These are phyloP conservation scores for Rhizopogon vinicolor DNA, from an alignment of 768 basidiomycete species.

Conservation along the genomic window DNA sequence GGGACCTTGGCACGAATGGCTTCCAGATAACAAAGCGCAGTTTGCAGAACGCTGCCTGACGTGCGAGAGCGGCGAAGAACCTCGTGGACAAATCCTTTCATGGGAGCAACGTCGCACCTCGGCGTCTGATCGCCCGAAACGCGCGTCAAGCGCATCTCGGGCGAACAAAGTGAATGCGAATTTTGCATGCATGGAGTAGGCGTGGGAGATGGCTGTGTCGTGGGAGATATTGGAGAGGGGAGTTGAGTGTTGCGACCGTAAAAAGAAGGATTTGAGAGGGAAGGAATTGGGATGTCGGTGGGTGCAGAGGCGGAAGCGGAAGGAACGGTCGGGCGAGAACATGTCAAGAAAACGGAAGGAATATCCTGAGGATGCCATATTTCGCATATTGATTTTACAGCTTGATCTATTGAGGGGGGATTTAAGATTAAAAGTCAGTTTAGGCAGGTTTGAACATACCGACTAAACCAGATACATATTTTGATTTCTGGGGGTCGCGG, in stretches of 20 bases:
- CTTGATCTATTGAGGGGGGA: conserved; percentile 54
- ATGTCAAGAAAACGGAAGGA: conserved; percentile 49
- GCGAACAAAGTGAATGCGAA: conserved; percentile 19
- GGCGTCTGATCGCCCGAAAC: conserved; percentile 9
- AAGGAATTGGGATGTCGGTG: conserved; percentile 1
- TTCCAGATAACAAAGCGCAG: conserved; percentile 84
- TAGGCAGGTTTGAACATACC: conserved; percentile 42
- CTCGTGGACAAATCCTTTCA: conserved; percentile 82
- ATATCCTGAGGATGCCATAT: conserved; percentile 81
- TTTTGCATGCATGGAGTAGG: conserved; percentile 25
- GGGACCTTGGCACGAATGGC: conserved; percentile 72
- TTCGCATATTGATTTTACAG: conserved; percentile 70
- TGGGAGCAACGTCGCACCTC: conserved; percentile 43
- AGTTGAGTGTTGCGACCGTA: conserved; percentile 36
- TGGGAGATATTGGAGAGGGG: conserved; percentile 51
- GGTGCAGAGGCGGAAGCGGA: conserved; percentile 10
- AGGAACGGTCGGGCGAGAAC: conserved; percentile 22
- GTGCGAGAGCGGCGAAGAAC: conserved; percentile 84
- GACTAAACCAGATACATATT: conserved; percentile 64
- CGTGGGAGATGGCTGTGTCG: conserved; percentile 31
- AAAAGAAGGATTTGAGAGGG: conserved; percentile 2
- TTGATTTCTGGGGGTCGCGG: conserved; percentile 51
- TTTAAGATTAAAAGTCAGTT: conserved; percentile 8
- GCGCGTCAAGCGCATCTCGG: conserved; percentile 8
- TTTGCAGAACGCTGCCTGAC: conserved; percentile 78